These are phyloP conservation scores for Solanum sejunctum DNA, from an alignment of 257 asterid species.

Conservation along the genomic window DNA sequence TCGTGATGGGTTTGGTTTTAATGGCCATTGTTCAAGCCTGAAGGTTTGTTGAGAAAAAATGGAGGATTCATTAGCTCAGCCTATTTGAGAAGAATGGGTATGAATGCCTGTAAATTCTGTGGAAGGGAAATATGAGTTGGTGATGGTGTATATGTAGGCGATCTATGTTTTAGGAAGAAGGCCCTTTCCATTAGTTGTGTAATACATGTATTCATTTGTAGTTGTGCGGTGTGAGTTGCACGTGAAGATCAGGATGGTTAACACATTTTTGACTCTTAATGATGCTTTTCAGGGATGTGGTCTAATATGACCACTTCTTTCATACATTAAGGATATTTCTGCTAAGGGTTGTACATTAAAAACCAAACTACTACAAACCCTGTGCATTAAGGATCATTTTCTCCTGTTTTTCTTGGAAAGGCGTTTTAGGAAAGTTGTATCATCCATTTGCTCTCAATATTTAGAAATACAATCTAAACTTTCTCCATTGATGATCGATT, in stretches of 20 bases:
- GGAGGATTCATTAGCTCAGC: not conserved
- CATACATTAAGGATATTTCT: not conserved
- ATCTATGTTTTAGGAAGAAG: not conserved
- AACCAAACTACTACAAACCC: no score
- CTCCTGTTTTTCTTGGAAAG: not conserved
- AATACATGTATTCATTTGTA: not conserved
- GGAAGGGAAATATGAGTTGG: not conserved
- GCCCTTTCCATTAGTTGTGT: not conserved
- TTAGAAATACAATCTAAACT: not conserved
- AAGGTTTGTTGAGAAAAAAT: not conserved
- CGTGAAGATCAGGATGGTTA: not conserved
- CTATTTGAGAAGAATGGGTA: not conserved
- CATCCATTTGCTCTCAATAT: not conserved
- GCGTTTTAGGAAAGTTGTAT: not conserved
- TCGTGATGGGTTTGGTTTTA: not conserved
- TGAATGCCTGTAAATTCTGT: not conserved
- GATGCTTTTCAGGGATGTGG: not conserved
- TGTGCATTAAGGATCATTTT: not conserved
- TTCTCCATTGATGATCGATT: not conserved
- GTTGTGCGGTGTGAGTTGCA: not conserved
- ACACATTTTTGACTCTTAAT: not conserved
- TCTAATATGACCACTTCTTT: not conserved
- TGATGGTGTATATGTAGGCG: not conserved
- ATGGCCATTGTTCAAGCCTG: not conserved
- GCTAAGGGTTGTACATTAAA: not conserved